Evolutionary conservation across 306 rosid genomes (phyloP).

Genomic region (Pyrus communis): DNA sequence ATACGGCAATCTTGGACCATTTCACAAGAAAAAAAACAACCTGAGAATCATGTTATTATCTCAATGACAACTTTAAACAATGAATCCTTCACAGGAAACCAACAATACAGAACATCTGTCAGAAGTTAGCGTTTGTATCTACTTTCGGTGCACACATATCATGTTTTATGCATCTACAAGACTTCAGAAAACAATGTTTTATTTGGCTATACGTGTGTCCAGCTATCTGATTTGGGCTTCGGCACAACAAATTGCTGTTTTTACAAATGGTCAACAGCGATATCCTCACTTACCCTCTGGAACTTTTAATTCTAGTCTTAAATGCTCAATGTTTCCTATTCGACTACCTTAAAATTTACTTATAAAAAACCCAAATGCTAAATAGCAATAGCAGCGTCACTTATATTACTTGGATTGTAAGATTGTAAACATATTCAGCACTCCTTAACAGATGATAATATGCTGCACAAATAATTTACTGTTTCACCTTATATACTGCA

Average conservation of each 20-base stretch:
- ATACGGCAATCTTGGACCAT: neutral
- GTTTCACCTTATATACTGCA: neutral
- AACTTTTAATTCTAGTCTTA: neutral
- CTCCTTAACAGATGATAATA: neutral
- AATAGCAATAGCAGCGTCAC: neutral
- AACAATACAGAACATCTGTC: conserved; percentile 14
- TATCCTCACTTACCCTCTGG: neutral
- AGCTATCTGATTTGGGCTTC: neutral
- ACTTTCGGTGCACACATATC: conserved; percentile 14
- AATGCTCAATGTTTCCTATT: neutral
- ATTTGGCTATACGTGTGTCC: neutral
- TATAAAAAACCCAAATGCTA: neutral
- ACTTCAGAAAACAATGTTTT: neutral
- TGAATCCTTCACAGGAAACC: conserved; percentile 9
- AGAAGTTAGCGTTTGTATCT: conserved; percentile 2
- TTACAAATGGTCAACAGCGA: neutral
- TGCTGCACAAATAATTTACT: neutral
- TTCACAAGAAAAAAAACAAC: neutral
- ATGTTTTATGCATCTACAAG: neutral
- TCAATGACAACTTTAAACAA: neutral
- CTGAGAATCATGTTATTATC: neutral
- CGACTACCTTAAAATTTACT: neutral
- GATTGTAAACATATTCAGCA: neutral
- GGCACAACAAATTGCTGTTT: neutral
- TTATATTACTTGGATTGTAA: neutral